These are phyloP conservation scores for Chaetoscypha palmicola DNA, from an alignment of 2,329 filamentous ascomycete genomes.

Conservation along the genomic window DNA sequence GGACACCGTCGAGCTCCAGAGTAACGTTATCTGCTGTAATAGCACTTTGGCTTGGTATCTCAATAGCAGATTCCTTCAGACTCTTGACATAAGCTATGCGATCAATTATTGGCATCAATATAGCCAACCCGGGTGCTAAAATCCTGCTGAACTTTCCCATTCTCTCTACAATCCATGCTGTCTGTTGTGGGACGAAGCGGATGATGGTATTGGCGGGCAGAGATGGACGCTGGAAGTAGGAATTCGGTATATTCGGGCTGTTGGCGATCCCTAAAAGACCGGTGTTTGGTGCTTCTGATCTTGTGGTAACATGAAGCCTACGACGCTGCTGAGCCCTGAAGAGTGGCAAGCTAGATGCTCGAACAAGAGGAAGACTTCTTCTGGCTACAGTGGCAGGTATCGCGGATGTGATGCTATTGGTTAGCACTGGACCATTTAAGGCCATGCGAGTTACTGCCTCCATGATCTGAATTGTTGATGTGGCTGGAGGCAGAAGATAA, in stretches of 20 bases:
- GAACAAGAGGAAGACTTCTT: constrained; percentile 15
- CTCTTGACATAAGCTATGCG: constrained; percentile 97
- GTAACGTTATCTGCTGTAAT: constrained; percentile 99
- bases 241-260: constrained; percentile 45
- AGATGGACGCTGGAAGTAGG: constrained; percentile 71
- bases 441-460: constrained; percentile 21
- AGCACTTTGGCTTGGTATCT: constrained; percentile 95
- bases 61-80: constrained; percentile 90
- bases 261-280: constrained; percentile 26
- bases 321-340: constrained; percentile 16
- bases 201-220: constrained; percentile 91
- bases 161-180: constrained; percentile 98
- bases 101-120: constrained; percentile 85
- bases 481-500: neutral
- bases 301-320: constrained; percentile 24
- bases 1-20: constrained; percentile 86
- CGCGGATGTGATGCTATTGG: constrained; percentile 14
- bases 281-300: constrained; percentile 23
- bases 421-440: constrained; percentile 20
- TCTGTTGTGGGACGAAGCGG: constrained; percentile 98
- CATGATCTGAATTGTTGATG: constrained; percentile 11
- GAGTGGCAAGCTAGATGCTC: constrained; percentile 18
- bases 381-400: constrained; percentile 12
- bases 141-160: constrained; percentile 98
- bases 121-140: constrained; percentile 80